Evolutionary conservation across 257 asterid species (phyloP).

Genomic region (Capsicum pubescens): DNA sequence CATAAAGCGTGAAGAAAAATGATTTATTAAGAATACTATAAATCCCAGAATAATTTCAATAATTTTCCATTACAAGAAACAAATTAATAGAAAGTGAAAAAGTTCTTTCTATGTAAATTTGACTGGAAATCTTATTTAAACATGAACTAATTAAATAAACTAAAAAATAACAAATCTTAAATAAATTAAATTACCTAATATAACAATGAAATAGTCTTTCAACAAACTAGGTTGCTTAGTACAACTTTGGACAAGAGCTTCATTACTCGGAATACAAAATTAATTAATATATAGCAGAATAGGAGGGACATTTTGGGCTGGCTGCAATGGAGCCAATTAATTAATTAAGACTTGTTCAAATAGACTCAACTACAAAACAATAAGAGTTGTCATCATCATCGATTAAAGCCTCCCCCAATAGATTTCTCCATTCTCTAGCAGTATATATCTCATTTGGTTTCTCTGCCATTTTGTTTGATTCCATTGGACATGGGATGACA

Average conservation of each 20-base stretch:
- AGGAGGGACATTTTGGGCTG: neutral
- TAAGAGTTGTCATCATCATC: neutral
- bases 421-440: neutral
- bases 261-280: neutral
- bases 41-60: neutral
- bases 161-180: neutral
- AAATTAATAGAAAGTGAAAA: neutral
- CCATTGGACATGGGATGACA: neutral
- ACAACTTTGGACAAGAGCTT: neutral
- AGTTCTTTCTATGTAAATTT: neutral
- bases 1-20: neutral
- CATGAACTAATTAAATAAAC: neutral
- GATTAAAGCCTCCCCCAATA: constrained; percentile 15
- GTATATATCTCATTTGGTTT: neutral
- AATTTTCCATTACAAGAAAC: neutral
- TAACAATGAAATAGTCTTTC: neutral
- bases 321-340: neutral
- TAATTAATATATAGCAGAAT: neutral
- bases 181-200: neutral
- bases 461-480: neutral
- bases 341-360: neutral
- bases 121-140: neutral
- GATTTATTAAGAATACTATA: neutral
- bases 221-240: neutral
- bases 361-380: neutral